These are phyloP conservation scores for Flaveria trinervia DNA, from an alignment of 129 eudicot genomes.

Conservation along the genomic window DNA sequence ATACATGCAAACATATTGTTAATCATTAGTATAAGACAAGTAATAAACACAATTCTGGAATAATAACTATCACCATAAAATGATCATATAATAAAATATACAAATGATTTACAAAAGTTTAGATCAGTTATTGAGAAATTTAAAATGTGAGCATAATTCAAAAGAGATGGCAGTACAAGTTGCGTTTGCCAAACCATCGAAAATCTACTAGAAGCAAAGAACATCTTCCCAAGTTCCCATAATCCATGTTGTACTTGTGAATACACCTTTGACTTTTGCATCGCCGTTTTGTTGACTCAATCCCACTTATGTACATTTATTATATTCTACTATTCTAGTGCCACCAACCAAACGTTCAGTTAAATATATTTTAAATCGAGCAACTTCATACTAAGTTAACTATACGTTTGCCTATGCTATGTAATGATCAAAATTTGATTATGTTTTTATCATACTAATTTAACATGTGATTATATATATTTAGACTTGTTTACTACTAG, in stretches of 20 bases:
- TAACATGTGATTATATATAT: no score
- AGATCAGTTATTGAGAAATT: no score
- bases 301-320: constrained; percentile 9
- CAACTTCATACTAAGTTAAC: neutral
- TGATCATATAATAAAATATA: neutral
- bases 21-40: neutral
- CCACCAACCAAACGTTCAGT: neutral
- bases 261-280: constrained; percentile 21
- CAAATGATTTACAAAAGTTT: no score
- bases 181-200: neutral
- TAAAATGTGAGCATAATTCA: neutral
- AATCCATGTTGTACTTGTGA: constrained; percentile 2
- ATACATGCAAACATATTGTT: no score
- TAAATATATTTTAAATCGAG: neutral
- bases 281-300: constrained; percentile 20
- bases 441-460: no score
- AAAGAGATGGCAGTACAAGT: neutral
- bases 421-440: neutral
- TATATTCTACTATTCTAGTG: neutral
- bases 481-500: no score
- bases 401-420: neutral
- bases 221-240: neutral
- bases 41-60: neutral
- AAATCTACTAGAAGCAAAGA: neutral
- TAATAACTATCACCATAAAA: neutral